Percentiles rank a stretch among this genome's conserved stretches.
phyloP scores from a whole-genome alignment of 768 basidiomycete genomes.

The Aureoboletus auriporus region DNA sequence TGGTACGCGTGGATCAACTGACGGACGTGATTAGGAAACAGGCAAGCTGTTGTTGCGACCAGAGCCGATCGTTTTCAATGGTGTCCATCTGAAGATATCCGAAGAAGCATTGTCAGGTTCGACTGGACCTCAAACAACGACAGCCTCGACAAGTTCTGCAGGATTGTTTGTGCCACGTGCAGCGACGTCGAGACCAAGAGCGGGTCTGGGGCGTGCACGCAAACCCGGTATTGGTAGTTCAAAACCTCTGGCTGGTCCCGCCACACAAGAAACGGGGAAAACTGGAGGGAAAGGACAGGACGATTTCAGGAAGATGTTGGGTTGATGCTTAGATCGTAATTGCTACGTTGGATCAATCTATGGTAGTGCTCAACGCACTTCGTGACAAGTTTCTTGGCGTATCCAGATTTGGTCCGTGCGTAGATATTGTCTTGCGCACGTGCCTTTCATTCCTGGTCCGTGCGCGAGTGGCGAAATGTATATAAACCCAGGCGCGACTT shows the following conservation, averaged over 20 bases:
- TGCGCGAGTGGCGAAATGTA: neutral
- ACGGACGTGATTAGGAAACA: slow-evolving; percentile 56
- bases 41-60: slow-evolving; percentile 70
- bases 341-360: neutral
- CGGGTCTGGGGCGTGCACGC: slow-evolving; percentile 61
- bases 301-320: slow-evolving; percentile 82
- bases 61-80: slow-evolving; percentile 71
- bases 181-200: slow-evolving; percentile 62
- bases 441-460: neutral
- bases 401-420: neutral
- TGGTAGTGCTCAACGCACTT: too few species aligned
- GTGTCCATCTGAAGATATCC: slow-evolving; percentile 51
- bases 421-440: neutral
- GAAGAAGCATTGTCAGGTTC: slow-evolving; percentile 45
- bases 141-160: slow-evolving; percentile 36
- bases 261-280: slow-evolving; percentile 7
- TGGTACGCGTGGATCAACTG: neutral
- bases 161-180: slow-evolving; percentile 67
- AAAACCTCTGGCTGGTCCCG: slow-evolving; percentile 13
- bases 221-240: slow-evolving; percentile 29
- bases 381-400: neutral
- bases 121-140: slow-evolving; percentile 24
- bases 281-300: slow-evolving; percentile 50
- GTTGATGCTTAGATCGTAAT: slow-evolving; percentile 5
- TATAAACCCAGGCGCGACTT: neutral